phyloP scores from a whole-genome alignment of 1,284 basidiomycete genomes.

The Earliella scabrosa region DNA sequence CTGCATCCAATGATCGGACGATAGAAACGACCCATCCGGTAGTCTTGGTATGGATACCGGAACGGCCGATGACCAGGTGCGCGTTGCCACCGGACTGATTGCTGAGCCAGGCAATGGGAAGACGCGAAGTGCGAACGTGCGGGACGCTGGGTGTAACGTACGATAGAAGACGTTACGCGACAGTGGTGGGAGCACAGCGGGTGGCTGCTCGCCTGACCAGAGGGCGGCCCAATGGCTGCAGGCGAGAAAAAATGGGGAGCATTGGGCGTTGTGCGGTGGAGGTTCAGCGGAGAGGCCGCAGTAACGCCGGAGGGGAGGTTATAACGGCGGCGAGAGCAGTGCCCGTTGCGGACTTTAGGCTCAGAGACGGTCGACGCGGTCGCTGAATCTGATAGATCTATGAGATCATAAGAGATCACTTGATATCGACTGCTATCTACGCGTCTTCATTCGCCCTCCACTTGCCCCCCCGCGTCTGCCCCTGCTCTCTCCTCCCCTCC shows the following conservation, averaged over 20 bases:
- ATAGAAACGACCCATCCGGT: too few relatives aligned
- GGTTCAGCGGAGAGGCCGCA: conserved; percentile 31
- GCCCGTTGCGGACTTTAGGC: conserved; percentile 8
- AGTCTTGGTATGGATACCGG: conserved; percentile 11
- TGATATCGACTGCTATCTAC: conserved; percentile 26
- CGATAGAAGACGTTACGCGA: conserved; percentile 2
- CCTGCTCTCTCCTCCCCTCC: conserved; percentile 6
- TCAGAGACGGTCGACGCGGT: conserved; percentile 10
- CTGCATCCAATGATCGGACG: too few relatives aligned
- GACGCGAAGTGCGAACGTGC: conserved; percentile 5
- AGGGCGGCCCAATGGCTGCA: too few relatives aligned
- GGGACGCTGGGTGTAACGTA: conserved; percentile 4
- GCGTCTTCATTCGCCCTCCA: conserved; percentile 15
- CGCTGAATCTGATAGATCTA: conserved; percentile 13
- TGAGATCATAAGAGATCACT: conserved; percentile 25
- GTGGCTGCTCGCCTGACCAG: too few relatives aligned
- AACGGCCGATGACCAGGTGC: neutral
- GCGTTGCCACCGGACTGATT: neutral
- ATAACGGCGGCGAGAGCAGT: conserved; percentile 4
- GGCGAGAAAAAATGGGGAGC: neutral
- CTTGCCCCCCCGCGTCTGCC: conserved; percentile 8
- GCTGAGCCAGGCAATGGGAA: neutral
- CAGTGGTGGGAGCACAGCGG: neutral
- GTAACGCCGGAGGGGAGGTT: conserved; percentile 29
- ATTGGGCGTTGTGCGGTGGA: conserved; percentile 21